phyloP scores from a whole-genome alignment of 2,329 filamentous ascomycete genomes.

The Colletotrichum graminicola region DNA sequence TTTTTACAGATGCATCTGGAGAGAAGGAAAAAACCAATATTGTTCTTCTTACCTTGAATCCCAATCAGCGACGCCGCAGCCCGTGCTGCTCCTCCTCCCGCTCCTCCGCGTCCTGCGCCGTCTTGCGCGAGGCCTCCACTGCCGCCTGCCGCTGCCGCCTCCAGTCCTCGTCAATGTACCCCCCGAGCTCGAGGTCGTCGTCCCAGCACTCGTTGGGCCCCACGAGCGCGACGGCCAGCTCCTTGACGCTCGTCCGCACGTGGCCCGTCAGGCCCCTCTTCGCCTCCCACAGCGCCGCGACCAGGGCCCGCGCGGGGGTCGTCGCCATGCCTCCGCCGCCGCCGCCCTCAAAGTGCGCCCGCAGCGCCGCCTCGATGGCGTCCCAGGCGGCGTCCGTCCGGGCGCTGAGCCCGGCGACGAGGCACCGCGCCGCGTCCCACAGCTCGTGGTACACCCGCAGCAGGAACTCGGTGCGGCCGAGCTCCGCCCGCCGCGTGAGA shows the following conservation, averaged over 20 bases:
- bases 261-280: conserved; percentile 14
- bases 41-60: not conserved
- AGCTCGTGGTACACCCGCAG: conserved; percentile 14
- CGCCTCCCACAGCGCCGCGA: conserved; percentile 9
- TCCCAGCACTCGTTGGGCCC: conserved; percentile 15
- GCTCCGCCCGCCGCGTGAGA: not conserved
- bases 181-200: not conserved
- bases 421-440: conserved; percentile 27
- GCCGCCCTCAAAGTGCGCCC: conserved; percentile 17
- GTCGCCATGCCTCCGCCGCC: not conserved
- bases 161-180: conserved; percentile 5
- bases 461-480: conserved; percentile 10
- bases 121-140: conserved; percentile 2
- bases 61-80: not conserved
- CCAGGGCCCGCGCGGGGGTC: not conserved
- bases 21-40: not conserved
- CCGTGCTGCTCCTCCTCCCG: no score
- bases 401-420: conserved; percentile 8
- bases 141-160: conserved; percentile 1
- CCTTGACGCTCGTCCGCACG: conserved; percentile 1
- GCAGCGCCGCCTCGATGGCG: conserved; percentile 27
- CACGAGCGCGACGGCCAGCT: conserved; percentile 32
- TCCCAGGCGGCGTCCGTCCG: conserved; percentile 18
- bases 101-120: not conserved
- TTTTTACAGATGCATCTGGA: no score